Base-by-base conservation (phyloP, 2,329 filamentous ascomycete genomes). In the Pseudogymnoascus destructans region DNA sequence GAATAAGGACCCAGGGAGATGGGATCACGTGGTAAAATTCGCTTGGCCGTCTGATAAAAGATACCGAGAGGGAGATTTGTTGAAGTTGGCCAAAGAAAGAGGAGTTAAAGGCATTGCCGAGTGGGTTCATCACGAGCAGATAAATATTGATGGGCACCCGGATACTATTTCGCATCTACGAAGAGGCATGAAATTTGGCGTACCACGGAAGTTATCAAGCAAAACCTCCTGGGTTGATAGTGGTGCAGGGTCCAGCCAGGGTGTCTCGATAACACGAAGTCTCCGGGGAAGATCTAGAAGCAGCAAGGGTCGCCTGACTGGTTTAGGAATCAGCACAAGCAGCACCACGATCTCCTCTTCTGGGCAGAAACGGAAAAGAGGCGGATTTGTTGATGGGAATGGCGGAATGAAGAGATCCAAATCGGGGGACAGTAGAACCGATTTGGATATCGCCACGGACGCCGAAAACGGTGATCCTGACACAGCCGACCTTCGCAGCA, bases 1-100 rank as follows among this genome's bases (percentile, higher is more conserved):
- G 59, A 63, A 55, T 58, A 32, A 23, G 57, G 58, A 55, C 55
- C 61, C 59, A 19, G 64, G 33, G 30, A 55, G 66, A 33, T 61
- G 56, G 61, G 54, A 65, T 35, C 61, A 63, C 33, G 63, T 71
- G 6, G 64, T 66, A n/a, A 70, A 71, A 61, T 70, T 70, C 59
- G 64, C 65, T 42, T 70, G 63, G 66, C 62, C 60, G 27, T 69
- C 63, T 36, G 63, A 69, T 38, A 67, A 66, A 64, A 64, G 63
- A 58, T 36, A 58, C 36, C 55, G 61, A 5, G 68, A 66, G 57
- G 59, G 65, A 62, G 36, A 40, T 40, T 40, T 40, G 15, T 40
- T 19, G 9, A 40, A 19, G 36, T 11, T 40, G 4, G 17, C 36
- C 4, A 40, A 40, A 40, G 36, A 40, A 19, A 40, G 36, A 40